Evolutionary conservation across 257 asterid species (phyloP).

Genomic region (Primulina tabacum): DNA sequence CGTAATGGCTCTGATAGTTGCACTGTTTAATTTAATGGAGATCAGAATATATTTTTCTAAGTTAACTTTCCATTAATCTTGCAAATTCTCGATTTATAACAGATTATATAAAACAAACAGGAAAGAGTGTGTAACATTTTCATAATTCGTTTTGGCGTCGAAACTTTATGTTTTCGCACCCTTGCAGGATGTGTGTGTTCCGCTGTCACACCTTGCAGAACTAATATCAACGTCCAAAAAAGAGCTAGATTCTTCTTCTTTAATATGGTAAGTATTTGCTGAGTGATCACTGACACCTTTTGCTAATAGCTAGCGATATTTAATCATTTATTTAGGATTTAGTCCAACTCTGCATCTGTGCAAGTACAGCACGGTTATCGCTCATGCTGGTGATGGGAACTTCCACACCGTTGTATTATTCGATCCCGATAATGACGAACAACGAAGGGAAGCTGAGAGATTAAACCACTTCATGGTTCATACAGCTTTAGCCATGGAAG

Average conservation of each 20-base stretch:
- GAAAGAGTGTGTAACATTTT: not conserved
- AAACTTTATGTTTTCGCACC: not conserved
- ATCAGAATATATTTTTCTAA: no score
- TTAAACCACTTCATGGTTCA: slow-evolving; percentile 88
- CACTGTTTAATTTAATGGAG: not conserved
- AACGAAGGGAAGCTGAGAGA: slow-evolving; percentile 82
- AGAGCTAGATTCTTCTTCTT: slow-evolving; percentile 71
- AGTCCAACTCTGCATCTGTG: slow-evolving; percentile 9
- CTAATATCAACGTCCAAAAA: slow-evolving; percentile 76
- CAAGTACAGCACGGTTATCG: slow-evolving; percentile 74
- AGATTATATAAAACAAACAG: not conserved
- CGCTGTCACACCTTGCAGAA: slow-evolving; percentile 80
- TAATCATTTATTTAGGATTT: not conserved
- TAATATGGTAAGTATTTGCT: slow-evolving; percentile 56
- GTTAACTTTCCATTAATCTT: not conserved
- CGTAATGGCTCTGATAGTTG: not conserved
- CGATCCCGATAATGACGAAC: slow-evolving; percentile 64
- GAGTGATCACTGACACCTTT: not conserved
- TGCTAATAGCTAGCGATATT: not conserved
- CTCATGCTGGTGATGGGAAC: slow-evolving; percentile 99
- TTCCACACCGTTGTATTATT: slow-evolving; percentile 80
- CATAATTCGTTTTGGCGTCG: not conserved
- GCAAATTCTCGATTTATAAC: not conserved
- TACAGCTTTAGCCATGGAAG: slow-evolving; percentile 86
- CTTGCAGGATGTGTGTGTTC: slow-evolving; percentile 91